Base-by-base conservation (phyloP, 305 asterid genomes). In the Fraxinus sp. region DNA sequence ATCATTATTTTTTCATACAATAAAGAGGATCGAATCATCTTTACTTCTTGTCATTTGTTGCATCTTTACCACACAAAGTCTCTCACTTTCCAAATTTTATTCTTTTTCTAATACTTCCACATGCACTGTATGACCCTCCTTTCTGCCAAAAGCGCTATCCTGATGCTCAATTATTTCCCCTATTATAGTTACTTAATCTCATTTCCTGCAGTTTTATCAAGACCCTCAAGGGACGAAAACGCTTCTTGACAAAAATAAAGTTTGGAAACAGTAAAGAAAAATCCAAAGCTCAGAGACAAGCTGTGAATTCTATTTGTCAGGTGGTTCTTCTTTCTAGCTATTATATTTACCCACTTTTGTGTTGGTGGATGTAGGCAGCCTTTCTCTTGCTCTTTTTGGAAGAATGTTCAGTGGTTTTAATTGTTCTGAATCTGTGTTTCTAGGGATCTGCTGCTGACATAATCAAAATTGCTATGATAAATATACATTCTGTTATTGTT, bases 371-470 rank as follows among this genome's bases (percentile, higher is more conserved):
- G 62, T 52, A 5, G 62, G 62, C 20, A 2, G 62, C 49, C 13
- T 32, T 32, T 70, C 20, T 20, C 78, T 37, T 57, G 32, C 24
- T 64, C 20, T 24, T 30, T 59, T 41, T 24, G 28, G 79, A 57
- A 79, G 81, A 49, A 71, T 83, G 43, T 78, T 77, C 62, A 68
- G 16, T 75, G 32, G 81, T 83, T 80, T 39, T 80, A 77, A 83
- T 83, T 64, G 30, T 28, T 41, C 66, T 82, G n/a, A 66, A 79
- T 85, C 77, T 84, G 30, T 81, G 59, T 86, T 81, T 84, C 62
- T 75, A 95, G 98, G 99, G 99, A 81, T 96, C 99, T 81, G 98
- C 98, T 81, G 98, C 99, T 24, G 99, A 96, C 90, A 90, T 96
- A 84, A 90, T 96, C 85, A 96, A 96, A 88, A 90, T 93, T 41